These are phyloP conservation scores for Plasmopara halstedii DNA, from an alignment of 352 stramenopile genomes.

Conservation along the genomic window DNA sequence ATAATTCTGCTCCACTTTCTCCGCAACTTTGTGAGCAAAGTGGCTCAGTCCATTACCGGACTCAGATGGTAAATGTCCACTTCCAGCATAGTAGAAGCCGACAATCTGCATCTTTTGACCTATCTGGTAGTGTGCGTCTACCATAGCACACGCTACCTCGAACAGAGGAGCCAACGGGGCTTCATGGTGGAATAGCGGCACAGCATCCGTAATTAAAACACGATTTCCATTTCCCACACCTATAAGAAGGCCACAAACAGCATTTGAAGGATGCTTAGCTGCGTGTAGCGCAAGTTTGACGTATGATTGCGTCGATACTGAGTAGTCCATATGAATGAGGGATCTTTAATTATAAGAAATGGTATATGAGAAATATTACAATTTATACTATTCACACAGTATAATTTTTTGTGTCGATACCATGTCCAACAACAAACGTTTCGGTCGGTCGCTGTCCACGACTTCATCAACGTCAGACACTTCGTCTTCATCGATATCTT, in stretches of 20 bases:
- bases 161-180: constrained; percentile 52
- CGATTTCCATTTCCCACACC: constrained; percentile 38
- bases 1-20: constrained; percentile 59
- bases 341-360: constrained; percentile 6
- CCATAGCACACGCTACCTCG: constrained; percentile 60
- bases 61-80: constrained; percentile 24
- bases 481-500: constrained; percentile 29
- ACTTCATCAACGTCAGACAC: constrained; percentile 29
- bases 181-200: constrained; percentile 78
- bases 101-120: constrained; percentile 47
- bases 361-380: too few species aligned
- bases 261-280: constrained; percentile 40
- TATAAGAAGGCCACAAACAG: constrained; percentile 51
- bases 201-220: constrained; percentile 47
- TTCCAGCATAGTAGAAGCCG: constrained; percentile 53
- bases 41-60: constrained; percentile 30
- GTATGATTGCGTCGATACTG: constrained; percentile 47
- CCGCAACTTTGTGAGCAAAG: constrained; percentile 57
- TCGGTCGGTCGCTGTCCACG: constrained; percentile 35
- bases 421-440: constrained; percentile 26
- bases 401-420: constrained; percentile 1
- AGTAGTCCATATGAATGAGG: constrained; percentile 60
- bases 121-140: constrained; percentile 44
- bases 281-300: constrained; percentile 74
- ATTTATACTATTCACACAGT: too few species aligned